Evolutionary conservation across 345 rosid genomes (phyloP), one percentile per base, ranked within the genome.

Genomic region (Erodium maritimum): DNA sequence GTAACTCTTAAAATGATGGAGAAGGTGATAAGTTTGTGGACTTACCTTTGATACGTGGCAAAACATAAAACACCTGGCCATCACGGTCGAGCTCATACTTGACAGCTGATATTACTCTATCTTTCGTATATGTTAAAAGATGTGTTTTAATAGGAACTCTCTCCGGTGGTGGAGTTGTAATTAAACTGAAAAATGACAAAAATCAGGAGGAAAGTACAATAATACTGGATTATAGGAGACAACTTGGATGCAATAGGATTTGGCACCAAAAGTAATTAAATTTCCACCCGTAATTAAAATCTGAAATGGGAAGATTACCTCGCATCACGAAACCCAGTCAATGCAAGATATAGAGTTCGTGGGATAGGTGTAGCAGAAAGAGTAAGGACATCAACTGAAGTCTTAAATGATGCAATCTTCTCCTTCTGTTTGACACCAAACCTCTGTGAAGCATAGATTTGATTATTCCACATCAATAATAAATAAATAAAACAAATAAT

Each of bases 401-500:
- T 91, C 79, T 88, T 91, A 68, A 86, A 84, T 56, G 96, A 84
- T 67, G 98, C 95, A 73, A 91, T 91, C 72, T 77, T 86, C 76
- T 88, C 98, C 86, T 91, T 91, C 75, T 86, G 98, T 73, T 91
- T 91, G 69, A 91, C 98, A 67, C 98, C 96, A 71, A 91, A 91
- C 68, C 96, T 83, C 98, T 88, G 81, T 52, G 60, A 64, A 58
- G 50, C 60, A 76, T 66, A 66, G 62, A 69, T 46, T 61, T n/a
- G n/a, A n/a, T n/a, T 23, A 61, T 52, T 62, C 51, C 64, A 68
- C 37, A 60, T 37, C 57, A 76, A 22, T 17, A 42, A 42, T 2
- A n/a, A n/a, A n/a, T n/a, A n/a, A n/a, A n/a, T n/a, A 42, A 29
- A 24, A 54, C 61, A 13, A 17, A 56, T 50, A 50, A 34, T 46